These are phyloP conservation scores for Papilionanthe hybrid DNA, from an alignment of 116 monocot genomes.

Conservation along the genomic window DNA sequence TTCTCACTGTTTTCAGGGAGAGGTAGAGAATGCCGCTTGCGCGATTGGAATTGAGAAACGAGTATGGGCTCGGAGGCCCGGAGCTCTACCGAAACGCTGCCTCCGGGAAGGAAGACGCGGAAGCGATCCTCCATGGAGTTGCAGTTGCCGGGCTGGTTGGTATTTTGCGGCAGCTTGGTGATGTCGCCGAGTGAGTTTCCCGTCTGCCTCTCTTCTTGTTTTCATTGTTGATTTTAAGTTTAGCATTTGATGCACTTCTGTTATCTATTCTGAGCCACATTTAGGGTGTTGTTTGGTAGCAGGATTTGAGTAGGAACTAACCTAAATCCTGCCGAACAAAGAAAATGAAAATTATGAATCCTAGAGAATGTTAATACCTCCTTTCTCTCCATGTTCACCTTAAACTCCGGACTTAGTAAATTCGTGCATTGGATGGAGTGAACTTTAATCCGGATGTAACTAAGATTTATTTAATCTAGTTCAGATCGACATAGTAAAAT, in stretches of 20 bases:
- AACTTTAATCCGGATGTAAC: no score
- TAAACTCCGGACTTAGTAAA: no score
- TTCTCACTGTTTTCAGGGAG: background rate
- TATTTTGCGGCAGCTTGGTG: constrained; percentile 60
- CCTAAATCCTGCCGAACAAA: no score
- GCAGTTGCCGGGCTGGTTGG: constrained; percentile 60
- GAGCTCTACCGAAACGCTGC: constrained; percentile 44
- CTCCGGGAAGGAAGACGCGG: constrained; percentile 30
- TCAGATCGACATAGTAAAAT: no score
- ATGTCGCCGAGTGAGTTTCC: constrained; percentile 41
- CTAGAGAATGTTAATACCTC: no score
- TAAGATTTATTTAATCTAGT: no score
- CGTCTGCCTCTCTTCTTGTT: background rate
- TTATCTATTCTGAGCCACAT: background rate
- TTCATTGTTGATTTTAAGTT: background rate
- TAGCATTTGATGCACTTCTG: background rate
- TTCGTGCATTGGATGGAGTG: no score
- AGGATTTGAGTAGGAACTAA: no score
- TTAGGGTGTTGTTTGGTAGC: background rate
- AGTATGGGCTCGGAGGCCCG: constrained; percentile 73
- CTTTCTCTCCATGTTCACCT: no score
- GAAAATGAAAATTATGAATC: no score
- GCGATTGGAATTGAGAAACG: constrained; percentile 64
- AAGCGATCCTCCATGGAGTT: constrained; percentile 39
- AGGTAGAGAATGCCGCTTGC: constrained; percentile 55